Evolutionary conservation across 148 eudicot genomes (phyloP).

Genomic region (Rhododendron ferrugineum): DNA sequence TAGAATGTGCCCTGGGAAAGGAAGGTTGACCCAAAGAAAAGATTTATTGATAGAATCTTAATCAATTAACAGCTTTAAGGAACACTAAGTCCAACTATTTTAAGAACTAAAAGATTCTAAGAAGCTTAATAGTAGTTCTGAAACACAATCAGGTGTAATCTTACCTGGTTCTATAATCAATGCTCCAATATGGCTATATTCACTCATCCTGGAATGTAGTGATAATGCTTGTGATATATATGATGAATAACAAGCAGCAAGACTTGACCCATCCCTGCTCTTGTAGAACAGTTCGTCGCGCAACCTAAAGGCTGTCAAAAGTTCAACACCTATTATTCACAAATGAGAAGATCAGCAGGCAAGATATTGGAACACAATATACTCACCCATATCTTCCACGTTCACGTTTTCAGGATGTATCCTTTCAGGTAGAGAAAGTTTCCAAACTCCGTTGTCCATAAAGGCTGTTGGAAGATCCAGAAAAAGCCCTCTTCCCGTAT

Average conservation of each 20-base stretch:
- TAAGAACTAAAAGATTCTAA: neutral
- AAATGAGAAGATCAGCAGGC: neutral
- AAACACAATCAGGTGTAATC: neutral
- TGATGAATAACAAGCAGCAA: conserved; percentile 45
- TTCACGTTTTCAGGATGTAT: conserved; percentile 29
- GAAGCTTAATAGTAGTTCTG: neutral
- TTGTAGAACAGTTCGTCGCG: conserved; percentile 61
- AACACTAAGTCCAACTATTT: neutral
- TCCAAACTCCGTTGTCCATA: conserved; percentile 65
- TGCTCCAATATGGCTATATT: conserved; percentile 56
- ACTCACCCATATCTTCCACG: conserved; percentile 50
- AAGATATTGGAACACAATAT: conserved; percentile 6
- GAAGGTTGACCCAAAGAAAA: neutral
- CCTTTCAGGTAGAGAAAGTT: conserved; percentile 53
- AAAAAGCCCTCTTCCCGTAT: conserved; percentile 86
- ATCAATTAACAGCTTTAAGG: neutral
- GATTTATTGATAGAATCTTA: neutral
- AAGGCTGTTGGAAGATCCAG: conserved; percentile 74
- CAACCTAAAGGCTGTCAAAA: conserved; percentile 48
- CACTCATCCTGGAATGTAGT: conserved; percentile 28
- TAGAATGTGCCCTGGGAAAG: conserved; percentile 1
- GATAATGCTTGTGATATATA: conserved; percentile 53
- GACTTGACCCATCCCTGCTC: conserved; percentile 55
- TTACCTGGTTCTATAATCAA: conserved; percentile 93
- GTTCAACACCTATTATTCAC: conserved; percentile 4